Conservation (phyloP, 768 basidiomycete genomes). For the Pulveroboletus sp. region DNA sequence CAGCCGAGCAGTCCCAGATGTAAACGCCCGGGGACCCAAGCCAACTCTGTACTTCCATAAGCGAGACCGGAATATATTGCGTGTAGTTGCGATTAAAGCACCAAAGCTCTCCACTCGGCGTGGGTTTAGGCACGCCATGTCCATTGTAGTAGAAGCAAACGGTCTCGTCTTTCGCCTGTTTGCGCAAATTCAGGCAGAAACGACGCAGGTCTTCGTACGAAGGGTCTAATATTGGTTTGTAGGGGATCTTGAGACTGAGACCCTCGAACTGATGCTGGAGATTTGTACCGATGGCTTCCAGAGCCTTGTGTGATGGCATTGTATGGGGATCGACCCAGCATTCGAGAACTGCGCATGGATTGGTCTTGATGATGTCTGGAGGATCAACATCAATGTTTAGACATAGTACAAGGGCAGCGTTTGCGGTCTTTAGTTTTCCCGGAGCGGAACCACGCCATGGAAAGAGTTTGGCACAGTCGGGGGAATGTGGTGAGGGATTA, state of each 20-base stretch:
- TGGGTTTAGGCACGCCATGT: constrained; percentile 97
- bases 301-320: constrained; percentile 88
- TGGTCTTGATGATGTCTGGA: constrained; percentile 95
- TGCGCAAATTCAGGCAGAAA: constrained; percentile 79
- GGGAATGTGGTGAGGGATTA: constrained; percentile 71
- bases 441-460: constrained; percentile 81
- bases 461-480: constrained; percentile 61
- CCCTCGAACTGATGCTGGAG: constrained; percentile 95
- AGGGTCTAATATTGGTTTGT: constrained; percentile 94
- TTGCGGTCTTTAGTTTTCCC: constrained; percentile 87
- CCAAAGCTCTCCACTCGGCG: constrained; percentile 95
- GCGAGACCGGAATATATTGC: constrained; percentile 95
- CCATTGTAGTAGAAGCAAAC: constrained; percentile 98
- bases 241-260: constrained; percentile 88
- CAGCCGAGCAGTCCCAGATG: constrained; percentile 99
- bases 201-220: constrained; percentile 91
- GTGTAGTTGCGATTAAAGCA: constrained; percentile 97
- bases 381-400: constrained; percentile 98
- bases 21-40: constrained; percentile 93
- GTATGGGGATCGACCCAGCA: constrained; percentile 98
- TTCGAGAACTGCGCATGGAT: constrained; percentile 91
- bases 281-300: constrained; percentile 91
- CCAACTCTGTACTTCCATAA: constrained; percentile 93
- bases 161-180: constrained; percentile 89
- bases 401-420: constrained; percentile 87